Evolutionary conservation across 331 rosid genomes (phyloP), one percentile per base, ranked within the genome.

Genomic region (Saraca asoca): DNA sequence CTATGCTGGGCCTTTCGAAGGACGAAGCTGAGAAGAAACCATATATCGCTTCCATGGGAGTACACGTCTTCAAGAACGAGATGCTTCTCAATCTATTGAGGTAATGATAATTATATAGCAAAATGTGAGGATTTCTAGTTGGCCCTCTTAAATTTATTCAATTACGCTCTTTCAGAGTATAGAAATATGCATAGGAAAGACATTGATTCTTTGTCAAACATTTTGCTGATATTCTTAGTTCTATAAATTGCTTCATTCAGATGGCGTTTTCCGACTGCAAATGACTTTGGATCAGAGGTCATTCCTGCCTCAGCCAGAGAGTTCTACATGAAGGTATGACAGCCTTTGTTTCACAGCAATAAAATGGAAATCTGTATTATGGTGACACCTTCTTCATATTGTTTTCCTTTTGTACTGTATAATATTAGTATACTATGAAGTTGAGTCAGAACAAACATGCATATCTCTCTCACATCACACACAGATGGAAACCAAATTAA

Each of bases 11-110:
- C 55, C 95, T 93, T 68, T 72, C 95, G 0, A 71, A 46, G 79
- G 96, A 89, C 12, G 96, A 89, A 62, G 95, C 95, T 58, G 51
- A 67, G 56, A 86, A 81, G 88, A 93, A 93, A 56, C 96, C 96
- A 39, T 93, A 93, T 79, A 93, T 93, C 80, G 98, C 96, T 74
- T 93, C 98, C 71, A 89, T 93, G 98, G 96, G 98, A 75, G 96
- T 93, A 63, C 89, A 92, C 62, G 87, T 89, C 62, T 92, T 92
- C 90, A 92, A 87, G 89, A 92, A 92, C 83, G 96, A 92, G 82
- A 93, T 93, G 71, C 98, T 93, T 74, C 86, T 93, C 62, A 93
- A 93, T 66, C 74, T 93, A 65, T 77, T 93, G 65, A 89, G 98
- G 98, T 93, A 79, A 72, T 53, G 44, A 62, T 51, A 56, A 75